Percentiles rank a stretch among this genome's conserved stretches.
Conservation (phyloP, 352 stramenopile genomes). For the Globisporangium mamillatum region DNA sequence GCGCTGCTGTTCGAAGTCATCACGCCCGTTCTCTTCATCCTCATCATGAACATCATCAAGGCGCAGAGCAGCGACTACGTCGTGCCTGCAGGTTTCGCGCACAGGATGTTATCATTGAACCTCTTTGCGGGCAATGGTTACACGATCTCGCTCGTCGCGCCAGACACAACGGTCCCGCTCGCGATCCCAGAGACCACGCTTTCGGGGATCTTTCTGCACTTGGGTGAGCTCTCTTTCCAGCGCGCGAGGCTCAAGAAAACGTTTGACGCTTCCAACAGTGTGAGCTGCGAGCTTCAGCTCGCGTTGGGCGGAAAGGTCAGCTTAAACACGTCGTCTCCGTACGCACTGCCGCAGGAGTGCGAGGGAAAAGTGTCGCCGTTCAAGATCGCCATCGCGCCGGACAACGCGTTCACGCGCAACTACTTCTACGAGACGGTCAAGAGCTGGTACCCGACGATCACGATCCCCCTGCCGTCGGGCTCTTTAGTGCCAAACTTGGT, state of each 20-base stretch:
- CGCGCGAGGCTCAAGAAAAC: constrained; percentile 20
- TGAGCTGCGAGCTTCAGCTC: constrained; percentile 9
- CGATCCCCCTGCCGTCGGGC: constrained; percentile 15
- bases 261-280: constrained; percentile 1
- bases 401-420: constrained; percentile 34
- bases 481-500: constrained; percentile 13
- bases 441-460: constrained; percentile 26
- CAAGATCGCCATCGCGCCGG: constrained; percentile 35
- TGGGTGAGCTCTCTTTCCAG: constrained; percentile 38
- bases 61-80: constrained; percentile 29
- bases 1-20: constrained; percentile 56
- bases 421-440: constrained; percentile 37
- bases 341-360: constrained; percentile 23
- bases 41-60: constrained; percentile 58
- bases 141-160: constrained; percentile 32
- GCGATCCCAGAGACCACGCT: constrained; percentile 59
- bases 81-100: constrained; percentile 36
- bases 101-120: constrained; percentile 29
- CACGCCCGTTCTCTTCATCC: constrained; percentile 55
- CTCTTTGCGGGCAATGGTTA: constrained; percentile 38
- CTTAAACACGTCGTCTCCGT: constrained; percentile 21
- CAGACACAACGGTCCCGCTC: constrained; percentile 30
- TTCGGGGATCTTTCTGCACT: constrained; percentile 48
- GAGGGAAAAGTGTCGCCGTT: constrained; percentile 21
- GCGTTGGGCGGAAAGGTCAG: constrained; percentile 12